These are phyloP conservation scores for Colletotrichum musae DNA, from an alignment of 2,329 filamentous ascomycete genomes.

Conservation along the genomic window DNA sequence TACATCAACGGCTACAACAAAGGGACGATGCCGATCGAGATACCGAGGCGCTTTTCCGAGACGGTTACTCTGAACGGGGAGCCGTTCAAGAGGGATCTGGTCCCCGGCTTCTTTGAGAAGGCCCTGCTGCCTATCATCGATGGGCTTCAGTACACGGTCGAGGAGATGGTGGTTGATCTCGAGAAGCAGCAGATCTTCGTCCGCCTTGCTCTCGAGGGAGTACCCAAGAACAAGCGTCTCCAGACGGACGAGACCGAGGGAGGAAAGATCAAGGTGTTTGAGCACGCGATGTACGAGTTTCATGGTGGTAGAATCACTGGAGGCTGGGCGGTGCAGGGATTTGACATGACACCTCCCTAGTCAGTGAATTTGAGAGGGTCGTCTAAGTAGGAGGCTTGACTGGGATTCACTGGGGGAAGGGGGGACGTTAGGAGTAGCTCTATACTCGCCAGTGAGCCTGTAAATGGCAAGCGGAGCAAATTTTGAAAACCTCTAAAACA, in stretches of 20 bases:
- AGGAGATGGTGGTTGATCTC: slow-evolving; percentile 22
- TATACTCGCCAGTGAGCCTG: no score
- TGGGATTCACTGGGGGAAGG: no score
- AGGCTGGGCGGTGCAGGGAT: slow-evolving; percentile 13
- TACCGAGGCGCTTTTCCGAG: slow-evolving; percentile 8
- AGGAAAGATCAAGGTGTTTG: slow-evolving; percentile 5
- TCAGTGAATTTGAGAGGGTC: neutral
- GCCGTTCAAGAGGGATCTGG: neutral
- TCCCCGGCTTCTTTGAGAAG: neutral
- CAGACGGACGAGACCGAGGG: slow-evolving; percentile 1
- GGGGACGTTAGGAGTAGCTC: no score
- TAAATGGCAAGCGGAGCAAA: no score
- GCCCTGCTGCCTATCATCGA: slow-evolving; percentile 8
- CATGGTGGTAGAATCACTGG: slow-evolving; percentile 8
- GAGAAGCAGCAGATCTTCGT: slow-evolving; percentile 25
- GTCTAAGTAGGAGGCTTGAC: no score
- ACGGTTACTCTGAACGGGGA: slow-evolving; percentile 1
- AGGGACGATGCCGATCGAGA: neutral
- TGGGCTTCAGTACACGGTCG: slow-evolving; percentile 22
- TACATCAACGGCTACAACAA: slow-evolving; percentile 32
- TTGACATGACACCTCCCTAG: slow-evolving; percentile 12
- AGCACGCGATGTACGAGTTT: slow-evolving; percentile 17
- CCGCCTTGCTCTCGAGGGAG: slow-evolving; percentile 18
- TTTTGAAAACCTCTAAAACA: no score
- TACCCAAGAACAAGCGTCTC: slow-evolving; percentile 19